Conservation (phyloP, 2,329 filamentous ascomycete species). For the Cladophialophora yegresii region DNA sequence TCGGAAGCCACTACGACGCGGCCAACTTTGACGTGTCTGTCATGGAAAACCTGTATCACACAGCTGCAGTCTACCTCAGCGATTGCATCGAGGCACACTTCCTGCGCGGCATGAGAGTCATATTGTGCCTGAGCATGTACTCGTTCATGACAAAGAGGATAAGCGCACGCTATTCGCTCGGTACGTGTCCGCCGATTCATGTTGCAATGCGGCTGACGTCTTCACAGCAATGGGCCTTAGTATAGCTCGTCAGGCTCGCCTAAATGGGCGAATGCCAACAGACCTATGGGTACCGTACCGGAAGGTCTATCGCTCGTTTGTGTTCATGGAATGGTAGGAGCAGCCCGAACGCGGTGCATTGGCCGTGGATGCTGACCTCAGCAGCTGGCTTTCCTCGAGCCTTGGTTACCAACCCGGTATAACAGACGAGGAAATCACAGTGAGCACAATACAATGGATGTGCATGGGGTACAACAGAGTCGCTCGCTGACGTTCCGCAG, state of each 20-base stretch:
- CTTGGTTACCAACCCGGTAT: conserved; percentile 21
- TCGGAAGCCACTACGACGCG: conserved; percentile 22
- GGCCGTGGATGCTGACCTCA: not conserved
- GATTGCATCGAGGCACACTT: conserved; percentile 23
- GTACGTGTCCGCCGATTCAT: not conserved
- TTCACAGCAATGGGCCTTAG: conserved; percentile 14
- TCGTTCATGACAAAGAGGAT: conserved; percentile 20
- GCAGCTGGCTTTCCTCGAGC: conserved; percentile 20
- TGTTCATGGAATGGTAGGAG: conserved; percentile 24
- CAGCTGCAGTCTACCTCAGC: conserved; percentile 18
- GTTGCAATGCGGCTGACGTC: not conserved
- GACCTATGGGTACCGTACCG: conserved; percentile 7
- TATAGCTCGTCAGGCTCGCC: conserved; percentile 18
- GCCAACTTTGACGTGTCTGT: conserved; percentile 6
- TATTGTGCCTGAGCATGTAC: conserved; percentile 22
- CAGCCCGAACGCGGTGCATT: not conserved
- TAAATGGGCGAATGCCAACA: conserved; percentile 12
- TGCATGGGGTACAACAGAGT: not conserved
- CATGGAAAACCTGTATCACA: conserved; percentile 17
- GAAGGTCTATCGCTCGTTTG: conserved; percentile 19
- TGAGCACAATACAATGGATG: not conserved
- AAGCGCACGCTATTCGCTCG: conserved; percentile 17
- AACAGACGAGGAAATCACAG: conserved; percentile 12
- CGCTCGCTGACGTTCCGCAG: not conserved
- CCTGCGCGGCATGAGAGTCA: conserved; percentile 20